Evolutionary conservation across 257 asterid species (phyloP).

Genomic region (Perilla frutescens): DNA sequence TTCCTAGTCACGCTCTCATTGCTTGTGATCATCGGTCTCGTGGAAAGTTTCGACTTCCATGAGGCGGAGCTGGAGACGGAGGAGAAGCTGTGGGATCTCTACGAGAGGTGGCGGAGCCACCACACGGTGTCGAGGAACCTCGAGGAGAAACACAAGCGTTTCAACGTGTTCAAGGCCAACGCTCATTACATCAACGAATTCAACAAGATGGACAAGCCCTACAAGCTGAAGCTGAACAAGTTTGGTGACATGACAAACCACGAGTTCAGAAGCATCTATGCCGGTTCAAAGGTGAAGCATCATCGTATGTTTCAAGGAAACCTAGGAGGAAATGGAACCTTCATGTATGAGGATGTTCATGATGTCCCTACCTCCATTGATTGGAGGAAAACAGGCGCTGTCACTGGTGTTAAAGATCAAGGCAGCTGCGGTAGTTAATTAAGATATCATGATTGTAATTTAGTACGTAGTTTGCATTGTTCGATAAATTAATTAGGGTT

Average conservation of each 20-base stretch:
- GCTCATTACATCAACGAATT: slow-evolving; percentile 57
- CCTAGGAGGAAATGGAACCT: slow-evolving; percentile 42
- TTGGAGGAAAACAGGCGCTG: slow-evolving; percentile 88
- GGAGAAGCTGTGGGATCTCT: slow-evolving; percentile 73
- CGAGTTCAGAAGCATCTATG: slow-evolving; percentile 64
- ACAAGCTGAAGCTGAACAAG: slow-evolving; percentile 81
- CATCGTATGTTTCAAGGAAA: slow-evolving; percentile 62
- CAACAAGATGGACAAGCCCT: slow-evolving; percentile 79
- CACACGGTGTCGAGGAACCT: slow-evolving; percentile 74
- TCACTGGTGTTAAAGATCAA: slow-evolving; percentile 76
- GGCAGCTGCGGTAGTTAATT: slow-evolving; percentile 75
- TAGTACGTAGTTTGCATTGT: too few relatives aligned
- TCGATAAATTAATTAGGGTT: too few relatives aligned
- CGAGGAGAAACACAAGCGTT: slow-evolving; percentile 69
- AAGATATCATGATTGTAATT: neutral
- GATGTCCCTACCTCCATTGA: slow-evolving; percentile 70
- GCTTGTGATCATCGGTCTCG: slow-evolving; percentile 45
- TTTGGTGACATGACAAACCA: slow-evolving; percentile 91
- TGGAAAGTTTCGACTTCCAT: slow-evolving; percentile 67
- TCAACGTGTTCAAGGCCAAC: slow-evolving; percentile 79
- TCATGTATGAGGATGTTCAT: slow-evolving; percentile 59
- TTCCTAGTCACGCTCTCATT: slow-evolving; percentile 48
- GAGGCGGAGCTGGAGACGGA: slow-evolving; percentile 77
- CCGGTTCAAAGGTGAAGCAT: slow-evolving; percentile 76
- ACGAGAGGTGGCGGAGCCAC: slow-evolving; percentile 91